A percentile compares a stretch with the other conserved stretches of the same genome.
Conservation (phyloP, 2,329 filamentous ascomycete genomes). For the Diaporthe velutina region DNA sequence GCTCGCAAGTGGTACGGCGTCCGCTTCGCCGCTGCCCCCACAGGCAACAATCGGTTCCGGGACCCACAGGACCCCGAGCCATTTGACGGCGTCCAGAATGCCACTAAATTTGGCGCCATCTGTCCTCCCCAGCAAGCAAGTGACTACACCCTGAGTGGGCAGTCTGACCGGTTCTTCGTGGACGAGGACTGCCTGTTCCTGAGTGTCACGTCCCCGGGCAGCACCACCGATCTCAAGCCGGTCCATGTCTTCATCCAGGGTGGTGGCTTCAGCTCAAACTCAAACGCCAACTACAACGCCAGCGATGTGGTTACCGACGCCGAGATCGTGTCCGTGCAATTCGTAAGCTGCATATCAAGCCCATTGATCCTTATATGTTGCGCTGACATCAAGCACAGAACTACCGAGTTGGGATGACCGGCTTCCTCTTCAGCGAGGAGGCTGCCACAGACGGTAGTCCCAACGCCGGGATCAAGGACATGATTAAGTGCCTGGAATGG, state of each 20-base stretch:
- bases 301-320: constrained; percentile 24
- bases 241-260: constrained; percentile 73
- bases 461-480: constrained; percentile 73
- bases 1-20: constrained; percentile 21
- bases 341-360: background rate
- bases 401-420: constrained; percentile 74
- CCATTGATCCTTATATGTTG: background rate
- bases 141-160: constrained; percentile 14
- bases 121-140: constrained; percentile 16
- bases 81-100: constrained; percentile 10
- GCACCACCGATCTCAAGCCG: constrained; percentile 49
- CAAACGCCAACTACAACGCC: constrained; percentile 30
- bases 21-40: constrained; percentile 12
- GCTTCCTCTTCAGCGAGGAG: constrained; percentile 65
- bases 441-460: constrained; percentile 52
- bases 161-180: constrained; percentile 17
- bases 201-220: constrained; percentile 20
- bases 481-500: constrained; percentile 73
- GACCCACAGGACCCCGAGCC: constrained; percentile 9
- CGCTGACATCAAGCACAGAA: background rate
- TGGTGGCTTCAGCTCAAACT: constrained; percentile 19
- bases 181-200: constrained; percentile 37
- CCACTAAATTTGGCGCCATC: constrained; percentile 5
- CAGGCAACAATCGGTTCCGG: constrained; percentile 20
- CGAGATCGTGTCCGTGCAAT: constrained; percentile 16